phyloP scores from a whole-genome alignment of 192 early-diverging fungal genomes.

The Podila minutissima region DNA sequence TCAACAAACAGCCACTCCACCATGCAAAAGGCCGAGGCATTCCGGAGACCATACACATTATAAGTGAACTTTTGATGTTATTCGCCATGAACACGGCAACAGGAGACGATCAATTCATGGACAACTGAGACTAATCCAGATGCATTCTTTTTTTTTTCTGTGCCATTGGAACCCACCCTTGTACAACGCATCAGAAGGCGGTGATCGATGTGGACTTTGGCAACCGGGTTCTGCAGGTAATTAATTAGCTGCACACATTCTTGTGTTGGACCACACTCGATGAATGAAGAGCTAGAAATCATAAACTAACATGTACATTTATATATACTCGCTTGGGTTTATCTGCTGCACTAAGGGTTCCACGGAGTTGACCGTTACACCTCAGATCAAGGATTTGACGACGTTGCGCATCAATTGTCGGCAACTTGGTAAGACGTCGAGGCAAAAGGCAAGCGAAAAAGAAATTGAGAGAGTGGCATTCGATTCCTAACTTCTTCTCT shows the following conservation, averaged over 20 bases:
- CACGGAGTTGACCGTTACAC: constrained; percentile 59
- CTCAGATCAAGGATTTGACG: constrained; percentile 49
- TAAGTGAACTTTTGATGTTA: constrained; percentile 21
- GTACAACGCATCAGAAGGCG: constrained; percentile 63
- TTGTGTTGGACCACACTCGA: neutral
- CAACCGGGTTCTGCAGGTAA: constrained; percentile 57
- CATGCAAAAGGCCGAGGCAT: constrained; percentile 39
- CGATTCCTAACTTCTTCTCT: neutral
- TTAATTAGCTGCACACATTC: neutral
- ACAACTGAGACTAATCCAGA: constrained; percentile 1
- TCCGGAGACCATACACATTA: constrained; percentile 44
- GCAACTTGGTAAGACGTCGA: constrained; percentile 52
- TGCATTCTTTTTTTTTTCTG: neutral
- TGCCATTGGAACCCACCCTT: constrained; percentile 6
- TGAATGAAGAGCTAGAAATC: neutral
- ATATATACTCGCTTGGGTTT: too few relatives aligned
- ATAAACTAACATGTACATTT: neutral
- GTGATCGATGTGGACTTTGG: constrained; percentile 61
- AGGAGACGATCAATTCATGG: too few relatives aligned
- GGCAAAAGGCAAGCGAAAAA: neutral
- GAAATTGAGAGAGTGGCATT: neutral
- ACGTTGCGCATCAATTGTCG: constrained; percentile 56
- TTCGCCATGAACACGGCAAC: neutral
- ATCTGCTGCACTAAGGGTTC: constrained; percentile 46
- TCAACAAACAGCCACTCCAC: constrained; percentile 3